These are phyloP conservation scores for Digitaria exilis DNA, from an alignment of 202 grass and related monocot species.

Conservation along the genomic window DNA sequence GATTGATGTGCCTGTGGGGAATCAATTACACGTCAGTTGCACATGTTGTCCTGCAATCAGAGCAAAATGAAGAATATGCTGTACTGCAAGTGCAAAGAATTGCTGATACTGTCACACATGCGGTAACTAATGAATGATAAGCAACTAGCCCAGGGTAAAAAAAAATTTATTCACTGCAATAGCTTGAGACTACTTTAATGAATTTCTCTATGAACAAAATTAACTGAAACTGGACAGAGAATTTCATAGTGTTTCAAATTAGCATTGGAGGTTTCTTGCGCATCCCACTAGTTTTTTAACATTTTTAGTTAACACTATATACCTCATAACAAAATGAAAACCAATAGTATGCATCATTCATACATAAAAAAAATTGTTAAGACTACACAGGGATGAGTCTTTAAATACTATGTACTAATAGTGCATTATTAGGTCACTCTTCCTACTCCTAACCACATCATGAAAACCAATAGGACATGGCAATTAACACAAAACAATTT, in stretches of 20 bases:
- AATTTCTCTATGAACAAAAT: neutral
- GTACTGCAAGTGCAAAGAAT: neutral
- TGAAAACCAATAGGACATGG: neutral
- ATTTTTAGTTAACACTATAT: neutral
- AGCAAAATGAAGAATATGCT: neutral
- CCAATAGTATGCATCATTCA: neutral
- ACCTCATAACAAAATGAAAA: neutral
- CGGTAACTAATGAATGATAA: neutral
- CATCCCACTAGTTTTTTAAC: neutral
- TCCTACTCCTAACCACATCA: neutral
- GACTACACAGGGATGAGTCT: neutral
- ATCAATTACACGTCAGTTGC: neutral
- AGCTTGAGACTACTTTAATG: neutral
- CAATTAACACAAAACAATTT: neutral
- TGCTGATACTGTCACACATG: neutral
- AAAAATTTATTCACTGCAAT: neutral
- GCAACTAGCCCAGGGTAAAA: neutral
- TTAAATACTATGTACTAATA: neutral
- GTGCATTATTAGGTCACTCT: neutral
- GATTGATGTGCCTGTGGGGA: constrained; percentile 59
- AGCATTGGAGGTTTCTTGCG: neutral
- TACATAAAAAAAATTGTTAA: neutral
- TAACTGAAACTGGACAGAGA: neutral
- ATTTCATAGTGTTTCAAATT: neutral
- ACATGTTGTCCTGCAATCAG: constrained; percentile 2